Conservation (phyloP, 768 basidiomycete genomes). For the Naganishia randhawae region DNA sequence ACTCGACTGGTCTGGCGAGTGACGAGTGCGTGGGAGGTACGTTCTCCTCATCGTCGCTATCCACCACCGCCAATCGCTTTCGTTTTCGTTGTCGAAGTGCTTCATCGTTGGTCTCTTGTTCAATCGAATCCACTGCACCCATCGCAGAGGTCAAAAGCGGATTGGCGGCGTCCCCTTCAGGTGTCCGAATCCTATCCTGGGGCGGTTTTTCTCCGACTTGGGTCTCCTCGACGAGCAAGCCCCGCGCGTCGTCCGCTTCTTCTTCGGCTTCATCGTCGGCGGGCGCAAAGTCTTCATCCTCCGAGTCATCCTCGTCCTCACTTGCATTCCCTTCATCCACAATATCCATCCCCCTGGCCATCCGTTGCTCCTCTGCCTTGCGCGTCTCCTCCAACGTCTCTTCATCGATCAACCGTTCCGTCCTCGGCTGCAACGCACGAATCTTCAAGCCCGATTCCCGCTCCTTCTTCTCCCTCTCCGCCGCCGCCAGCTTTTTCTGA, state of each 20-base stretch:
- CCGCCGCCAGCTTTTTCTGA: conserved; percentile 12
- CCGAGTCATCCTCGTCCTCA: conserved; percentile 31
- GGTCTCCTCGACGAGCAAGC: conserved; percentile 4
- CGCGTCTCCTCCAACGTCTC: conserved; percentile 12
- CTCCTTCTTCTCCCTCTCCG: conserved; percentile 14
- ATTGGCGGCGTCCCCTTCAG: background rate
- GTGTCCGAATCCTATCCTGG: background rate
- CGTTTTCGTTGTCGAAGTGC: conserved; percentile 15
- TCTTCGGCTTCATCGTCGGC: background rate
- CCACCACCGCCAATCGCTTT: background rate
- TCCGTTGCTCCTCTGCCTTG: conserved; percentile 5
- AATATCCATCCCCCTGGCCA: background rate
- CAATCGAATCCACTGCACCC: conserved; percentile 1
- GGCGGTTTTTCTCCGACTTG: conserved; percentile 11
- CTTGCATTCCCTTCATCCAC: conserved; percentile 30
- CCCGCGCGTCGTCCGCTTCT: conserved; percentile 1
- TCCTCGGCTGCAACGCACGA: conserved; percentile 14
- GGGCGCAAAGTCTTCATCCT: conserved; percentile 25
- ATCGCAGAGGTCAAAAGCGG: conserved; percentile 1
- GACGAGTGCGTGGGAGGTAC: background rate
- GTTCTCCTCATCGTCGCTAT: conserved; percentile 10
- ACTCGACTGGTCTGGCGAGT: background rate
- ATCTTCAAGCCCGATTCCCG: conserved; percentile 19
- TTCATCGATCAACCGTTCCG: conserved; percentile 12
- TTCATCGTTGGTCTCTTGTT: background rate